Base-by-base conservation (phyloP, 2,329 filamentous ascomycete genomes). In the Diplodia mutila region DNA sequence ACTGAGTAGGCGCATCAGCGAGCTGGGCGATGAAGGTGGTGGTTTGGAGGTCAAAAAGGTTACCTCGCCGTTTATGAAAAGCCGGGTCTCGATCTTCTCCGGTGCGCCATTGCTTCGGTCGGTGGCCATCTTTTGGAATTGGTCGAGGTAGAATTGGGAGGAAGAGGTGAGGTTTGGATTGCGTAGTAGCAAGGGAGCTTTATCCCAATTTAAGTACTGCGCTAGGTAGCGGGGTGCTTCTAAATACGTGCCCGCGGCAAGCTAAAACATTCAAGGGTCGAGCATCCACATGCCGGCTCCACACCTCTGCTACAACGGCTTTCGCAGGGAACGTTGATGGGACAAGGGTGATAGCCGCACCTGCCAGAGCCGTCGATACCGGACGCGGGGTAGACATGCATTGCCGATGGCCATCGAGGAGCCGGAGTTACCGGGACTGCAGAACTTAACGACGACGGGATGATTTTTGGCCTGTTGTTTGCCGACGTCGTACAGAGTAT, bases 1-100 rank as follows among this genome's bases (percentile, higher is more conserved):
- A 71, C 67, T 76, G 70, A 61, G 72, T 73, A 71, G 73, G 11
- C 7, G 18, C 2, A 5, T 48, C 3, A 51, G 39, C 16, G 9
- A 16, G 23, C 4, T 21, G 12, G 21, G 25, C 5, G 21, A 23
- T 2, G 23, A 9, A 25, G 25, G 32, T 12, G 32, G 9, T 11
- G 32, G 32, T 11, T 4, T 14, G 5, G n/a, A 25, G 18, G 21
- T 18, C 1, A 16, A 4, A 25, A n/a, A 4, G 18, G 11, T 4
- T 51, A 55, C 65, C 34, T 67, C 46, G 55, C 54, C 54, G 16
- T 67, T 39, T 57, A 67, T 67, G 55, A 48, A 67, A n/a, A 67
- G 65, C 1, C 65, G 42, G 21, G 65, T 63, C 55, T 67, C 65
- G 11, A 63, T 63, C 49, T 53, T 51, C 4, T 59, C 46, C 18